phyloP scores from a whole-genome alignment of 2,329 filamentous ascomycete species.

The Aspergillus costaricaensis region DNA sequence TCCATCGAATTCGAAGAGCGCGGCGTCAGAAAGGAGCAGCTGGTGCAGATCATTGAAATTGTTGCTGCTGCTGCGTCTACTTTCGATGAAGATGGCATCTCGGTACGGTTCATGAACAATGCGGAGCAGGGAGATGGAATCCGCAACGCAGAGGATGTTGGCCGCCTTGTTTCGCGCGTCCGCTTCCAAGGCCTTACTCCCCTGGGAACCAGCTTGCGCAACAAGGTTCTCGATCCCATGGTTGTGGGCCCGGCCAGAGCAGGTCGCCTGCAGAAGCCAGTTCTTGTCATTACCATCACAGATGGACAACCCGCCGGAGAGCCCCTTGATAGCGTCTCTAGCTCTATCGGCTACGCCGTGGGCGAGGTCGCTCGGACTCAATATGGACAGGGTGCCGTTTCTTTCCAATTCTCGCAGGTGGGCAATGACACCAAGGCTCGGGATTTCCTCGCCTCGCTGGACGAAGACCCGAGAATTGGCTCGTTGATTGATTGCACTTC shows the following conservation, averaged over 20 bases:
- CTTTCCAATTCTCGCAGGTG: constrained; percentile 70
- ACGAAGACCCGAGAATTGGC: constrained; percentile 64
- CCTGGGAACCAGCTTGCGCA: constrained; percentile 63
- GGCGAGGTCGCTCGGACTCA: constrained; percentile 53
- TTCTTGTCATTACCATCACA: constrained; percentile 66
- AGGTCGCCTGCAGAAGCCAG: constrained; percentile 61
- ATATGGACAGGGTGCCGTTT: constrained; percentile 60
- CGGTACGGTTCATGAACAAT: constrained; percentile 70
- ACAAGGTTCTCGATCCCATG: constrained; percentile 65
- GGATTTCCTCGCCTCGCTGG: constrained; percentile 65
- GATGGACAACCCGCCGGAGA: constrained; percentile 68
- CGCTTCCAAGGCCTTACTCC: constrained; percentile 68
- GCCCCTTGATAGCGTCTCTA: constrained; percentile 56
- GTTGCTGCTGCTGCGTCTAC: constrained; percentile 66
- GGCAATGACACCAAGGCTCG: constrained; percentile 66
- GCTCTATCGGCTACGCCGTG: constrained; percentile 59
- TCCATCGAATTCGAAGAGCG: constrained; percentile 70
- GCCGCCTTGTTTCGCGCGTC: constrained; percentile 58
- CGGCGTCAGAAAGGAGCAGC: constrained; percentile 66
- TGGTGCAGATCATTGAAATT: constrained; percentile 64
- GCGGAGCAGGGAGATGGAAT: constrained; percentile 57
- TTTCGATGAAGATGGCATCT: constrained; percentile 70
- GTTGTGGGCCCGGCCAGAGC: constrained; percentile 56
- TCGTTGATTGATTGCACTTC: constrained; percentile 67
- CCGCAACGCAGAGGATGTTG: constrained; percentile 58